phyloP scores from a whole-genome alignment of 164 flowering plant species.

The Kingdonia uniflora region DNA sequence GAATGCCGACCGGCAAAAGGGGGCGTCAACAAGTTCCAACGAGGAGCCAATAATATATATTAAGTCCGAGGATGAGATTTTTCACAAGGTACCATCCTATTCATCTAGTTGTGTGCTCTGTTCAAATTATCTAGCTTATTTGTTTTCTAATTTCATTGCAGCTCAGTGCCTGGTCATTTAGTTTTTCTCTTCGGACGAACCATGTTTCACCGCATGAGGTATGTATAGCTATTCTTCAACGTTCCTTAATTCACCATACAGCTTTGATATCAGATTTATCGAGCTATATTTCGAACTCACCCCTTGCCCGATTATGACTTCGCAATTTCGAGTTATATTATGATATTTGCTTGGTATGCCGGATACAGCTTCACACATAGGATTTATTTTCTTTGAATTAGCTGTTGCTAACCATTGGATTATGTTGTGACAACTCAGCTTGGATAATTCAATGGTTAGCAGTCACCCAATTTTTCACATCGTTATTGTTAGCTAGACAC shows the following conservation, averaged over 20 bases:
- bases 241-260: background rate
- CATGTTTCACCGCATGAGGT: constrained; percentile 41
- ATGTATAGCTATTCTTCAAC: constrained; percentile 12
- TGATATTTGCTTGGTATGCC: too few relatives aligned
- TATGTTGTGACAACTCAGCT: too few relatives aligned
- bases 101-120: background rate
- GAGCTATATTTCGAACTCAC: background rate
- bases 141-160: constrained; percentile 21
- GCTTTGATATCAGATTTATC: background rate
- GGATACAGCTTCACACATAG: too few relatives aligned
- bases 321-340: too few relatives aligned
- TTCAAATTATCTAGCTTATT: background rate
- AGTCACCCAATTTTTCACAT: too few relatives aligned
- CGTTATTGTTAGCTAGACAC: too few relatives aligned
- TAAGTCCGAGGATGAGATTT: constrained; percentile 90
- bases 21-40: constrained; percentile 8
- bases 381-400: too few relatives aligned
- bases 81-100: constrained; percentile 44
- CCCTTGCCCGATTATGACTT: background rate
- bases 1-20: constrained; percentile 22
- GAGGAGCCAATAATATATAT: constrained; percentile 44
- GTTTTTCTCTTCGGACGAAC: constrained; percentile 42
- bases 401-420: too few relatives aligned
- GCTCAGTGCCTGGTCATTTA: constrained; percentile 77
- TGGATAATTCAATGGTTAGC: too few relatives aligned